Evolutionary conservation across 2,329 filamentous ascomycete genomes (phyloP), one percentile per base, ranked within the genome.

Genomic region (Lasiodiplodia gonubiensis): DNA sequence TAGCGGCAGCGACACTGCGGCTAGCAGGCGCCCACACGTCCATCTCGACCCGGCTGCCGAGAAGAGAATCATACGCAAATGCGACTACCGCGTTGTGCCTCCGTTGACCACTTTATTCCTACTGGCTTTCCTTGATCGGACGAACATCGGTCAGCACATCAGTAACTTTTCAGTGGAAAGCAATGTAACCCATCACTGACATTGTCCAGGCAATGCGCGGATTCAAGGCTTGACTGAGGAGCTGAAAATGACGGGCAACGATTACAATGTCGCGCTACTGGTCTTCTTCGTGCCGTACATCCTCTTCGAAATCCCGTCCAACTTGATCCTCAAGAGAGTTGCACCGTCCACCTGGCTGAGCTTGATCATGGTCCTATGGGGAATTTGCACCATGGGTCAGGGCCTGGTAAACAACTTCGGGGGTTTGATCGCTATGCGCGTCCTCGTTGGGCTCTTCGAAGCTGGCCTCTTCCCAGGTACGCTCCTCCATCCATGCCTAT

Each of bases 181-280:
- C 2, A 3, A 21, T 18, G 23, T n/a, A 12, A 39, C 79, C 30
- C 16, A 60, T n/a, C 3, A 27, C 16, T 42, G 8, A 25, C 16
- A 6, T 2, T 16, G 2, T 63, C 1, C 30, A 49, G 72, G 70
- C 25, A 89, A 86, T 82, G 80, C 72, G 63, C 75, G 74, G 21
- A 75, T 81, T 39, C 74, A 77, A 61, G 72, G 74, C 21, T 67
- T 77, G 16, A 70, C 70, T 18, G 69, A 68, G 14, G 70, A 72
- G 3, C 67, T 74, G 8, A 39, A 69, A 3, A 70, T 78, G 65
- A 55, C 67, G 18, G 87, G 86, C 1, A 86, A 89, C 54, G 80
- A 90, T 69, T 90, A 90, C 70, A 80, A 90, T 1, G 86, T 85
- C 0, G 86, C 87, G 0, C 73, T 90, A 52, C 90, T 87, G 0